Evolutionary conservation across 176 grass and related monocot species (phyloP).

Genomic region (Rhynchospora breviuscula): DNA sequence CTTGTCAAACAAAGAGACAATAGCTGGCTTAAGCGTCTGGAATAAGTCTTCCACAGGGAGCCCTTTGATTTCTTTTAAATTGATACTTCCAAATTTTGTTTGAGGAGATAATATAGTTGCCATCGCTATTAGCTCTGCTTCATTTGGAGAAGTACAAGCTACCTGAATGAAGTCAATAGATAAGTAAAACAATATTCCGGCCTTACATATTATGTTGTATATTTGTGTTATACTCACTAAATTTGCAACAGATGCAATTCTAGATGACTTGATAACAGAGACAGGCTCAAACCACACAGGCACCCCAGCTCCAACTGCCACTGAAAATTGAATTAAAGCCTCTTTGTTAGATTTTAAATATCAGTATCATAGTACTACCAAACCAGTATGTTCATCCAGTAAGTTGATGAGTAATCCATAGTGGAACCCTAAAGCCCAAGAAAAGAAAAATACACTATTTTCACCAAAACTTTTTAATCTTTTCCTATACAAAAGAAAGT

Average conservation of each 20-base stretch:
- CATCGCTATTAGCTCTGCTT: conserved; percentile 84
- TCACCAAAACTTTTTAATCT: not conserved
- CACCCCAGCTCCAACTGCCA: conserved; percentile 52
- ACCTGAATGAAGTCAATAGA: conserved; percentile 48
- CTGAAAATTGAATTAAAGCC: conserved; percentile 35
- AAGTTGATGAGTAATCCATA: not conserved
- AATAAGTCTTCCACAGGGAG: conserved; percentile 55
- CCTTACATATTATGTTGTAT: conserved; percentile 6
- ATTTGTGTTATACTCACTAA: conserved; percentile 49
- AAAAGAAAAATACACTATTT: not conserved
- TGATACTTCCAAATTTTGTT: conserved; percentile 40
- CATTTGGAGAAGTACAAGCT: conserved; percentile 84
- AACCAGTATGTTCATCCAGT: conserved; percentile 16
- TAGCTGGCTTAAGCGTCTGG: conserved; percentile 66
- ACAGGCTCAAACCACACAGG: conserved; percentile 95
- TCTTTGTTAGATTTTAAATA: not conserved
- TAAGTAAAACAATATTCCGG: conserved; percentile 10
- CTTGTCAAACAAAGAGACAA: conserved; percentile 74
- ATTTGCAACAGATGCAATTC: conserved; percentile 58
- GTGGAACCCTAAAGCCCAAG: too few species aligned
- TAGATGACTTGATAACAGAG: conserved; percentile 66
- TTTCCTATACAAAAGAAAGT: not conserved
- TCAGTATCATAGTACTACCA: conserved; percentile 10
- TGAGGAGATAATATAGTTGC: conserved; percentile 57
- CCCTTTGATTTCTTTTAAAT: conserved; percentile 20